Evolutionary conservation across 2,329 filamentous ascomycete species (phyloP).

Genomic region (Akanthomyces uredinophilus): DNA sequence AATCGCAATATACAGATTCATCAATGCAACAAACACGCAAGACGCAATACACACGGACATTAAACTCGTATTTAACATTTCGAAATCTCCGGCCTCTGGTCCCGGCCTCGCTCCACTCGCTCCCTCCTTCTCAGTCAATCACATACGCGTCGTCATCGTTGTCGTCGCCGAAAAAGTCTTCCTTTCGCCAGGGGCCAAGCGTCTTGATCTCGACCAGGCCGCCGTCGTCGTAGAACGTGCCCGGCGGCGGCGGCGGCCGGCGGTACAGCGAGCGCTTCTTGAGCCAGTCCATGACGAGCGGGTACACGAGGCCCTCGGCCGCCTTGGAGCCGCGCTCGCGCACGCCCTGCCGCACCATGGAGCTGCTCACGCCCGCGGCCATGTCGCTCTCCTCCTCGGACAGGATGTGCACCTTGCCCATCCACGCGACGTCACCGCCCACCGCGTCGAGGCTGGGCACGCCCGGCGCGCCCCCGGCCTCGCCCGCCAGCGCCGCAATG

Average conservation of each 20-base stretch:
- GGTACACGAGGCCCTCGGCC: conserved; percentile 51
- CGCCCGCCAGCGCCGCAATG: conserved; percentile 40
- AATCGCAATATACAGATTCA: background rate
- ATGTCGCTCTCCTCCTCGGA: conserved; percentile 42
- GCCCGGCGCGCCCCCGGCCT: conserved; percentile 19
- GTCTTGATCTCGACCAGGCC: background rate
- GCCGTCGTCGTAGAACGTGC: conserved; percentile 21
- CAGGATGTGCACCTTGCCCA: conserved; percentile 53
- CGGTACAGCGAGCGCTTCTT: conserved; percentile 51
- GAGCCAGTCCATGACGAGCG: conserved; percentile 54
- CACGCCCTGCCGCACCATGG: conserved; percentile 56
- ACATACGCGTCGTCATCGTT: background rate
- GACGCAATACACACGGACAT: background rate
- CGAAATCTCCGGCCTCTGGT: background rate
- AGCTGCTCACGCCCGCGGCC: conserved; percentile 48
- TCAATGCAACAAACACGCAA: background rate
- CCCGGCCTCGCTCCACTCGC: background rate
- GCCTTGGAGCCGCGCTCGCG: conserved; percentile 37
- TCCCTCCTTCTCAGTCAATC: no score
- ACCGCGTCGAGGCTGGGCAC: conserved; percentile 39
- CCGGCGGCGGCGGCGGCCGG: conserved; percentile 11
- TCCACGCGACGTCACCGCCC: conserved; percentile 57
- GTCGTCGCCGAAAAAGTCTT: background rate
- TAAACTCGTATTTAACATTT: background rate
- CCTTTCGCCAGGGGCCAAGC: background rate